These are phyloP conservation scores for Penicillium ochrochloron DNA, from an alignment of 495 filamentous ascomycete species.

Conservation along the genomic window DNA sequence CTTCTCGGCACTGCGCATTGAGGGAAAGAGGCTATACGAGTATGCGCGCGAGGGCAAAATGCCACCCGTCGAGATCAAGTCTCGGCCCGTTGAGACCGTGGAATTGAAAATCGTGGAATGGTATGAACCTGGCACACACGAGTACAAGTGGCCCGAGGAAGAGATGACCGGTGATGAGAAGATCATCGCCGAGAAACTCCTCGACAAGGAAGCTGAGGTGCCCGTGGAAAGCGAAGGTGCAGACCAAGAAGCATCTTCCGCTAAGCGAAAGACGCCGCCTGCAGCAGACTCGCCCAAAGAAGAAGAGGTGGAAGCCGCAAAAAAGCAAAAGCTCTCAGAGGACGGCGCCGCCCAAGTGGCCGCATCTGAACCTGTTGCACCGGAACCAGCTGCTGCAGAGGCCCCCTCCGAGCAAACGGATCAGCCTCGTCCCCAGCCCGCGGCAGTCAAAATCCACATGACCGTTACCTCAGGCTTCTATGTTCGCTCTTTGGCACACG, in stretches of 20 bases:
- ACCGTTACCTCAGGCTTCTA: conserved; percentile 97
- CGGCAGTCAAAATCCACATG: conserved; percentile 83
- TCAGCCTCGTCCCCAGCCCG: conserved; percentile 48
- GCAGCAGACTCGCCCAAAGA: conserved; percentile 31
- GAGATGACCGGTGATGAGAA: conserved; percentile 75
- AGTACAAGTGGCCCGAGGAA: conserved; percentile 70
- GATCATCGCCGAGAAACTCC: conserved; percentile 71
- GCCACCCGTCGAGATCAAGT: conserved; percentile 81
- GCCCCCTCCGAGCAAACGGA: conserved; percentile 15
- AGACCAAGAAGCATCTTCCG: conserved; percentile 19
- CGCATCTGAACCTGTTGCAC: conserved; percentile 23
- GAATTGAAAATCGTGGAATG: conserved; percentile 83
- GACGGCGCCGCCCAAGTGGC: conserved; percentile 26
- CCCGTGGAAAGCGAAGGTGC: conserved; percentile 31
- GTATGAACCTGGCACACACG: conserved; percentile 81
- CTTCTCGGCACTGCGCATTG: conserved; percentile 85
- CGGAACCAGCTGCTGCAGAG: conserved; percentile 24
- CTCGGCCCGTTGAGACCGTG: conserved; percentile 73
- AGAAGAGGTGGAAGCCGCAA: conserved; percentile 31
- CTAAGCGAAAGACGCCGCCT: conserved; percentile 43
- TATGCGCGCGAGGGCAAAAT: conserved; percentile 89
- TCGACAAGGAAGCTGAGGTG: conserved; percentile 45
- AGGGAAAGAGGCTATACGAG: conserved; percentile 93
- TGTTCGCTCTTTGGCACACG: conserved; percentile 90
- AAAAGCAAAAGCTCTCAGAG: conserved; percentile 44